phyloP scores from a whole-genome alignment of 2,329 filamentous ascomycete genomes.

The Neopestalotiopsis clavispora region DNA sequence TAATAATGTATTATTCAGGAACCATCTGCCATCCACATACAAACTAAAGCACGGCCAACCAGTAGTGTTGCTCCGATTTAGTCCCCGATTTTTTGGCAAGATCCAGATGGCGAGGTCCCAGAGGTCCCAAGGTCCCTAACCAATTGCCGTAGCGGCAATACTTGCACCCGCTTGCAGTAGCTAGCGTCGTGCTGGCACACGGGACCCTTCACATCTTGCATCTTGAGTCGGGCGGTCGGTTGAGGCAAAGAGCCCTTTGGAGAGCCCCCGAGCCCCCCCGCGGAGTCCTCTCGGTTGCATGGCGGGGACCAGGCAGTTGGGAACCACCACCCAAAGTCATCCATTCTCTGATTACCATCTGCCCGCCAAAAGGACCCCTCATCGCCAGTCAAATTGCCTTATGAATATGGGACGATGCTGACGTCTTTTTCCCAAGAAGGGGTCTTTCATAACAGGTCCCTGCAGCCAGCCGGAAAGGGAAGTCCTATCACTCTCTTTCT shows the following conservation, averaged over 20 bases:
- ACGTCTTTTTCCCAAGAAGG: neutral
- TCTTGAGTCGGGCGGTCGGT: neutral
- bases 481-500: neutral
- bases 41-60: neutral
- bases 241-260: neutral
- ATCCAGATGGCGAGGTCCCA: neutral
- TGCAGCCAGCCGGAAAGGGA: neutral
- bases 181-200: neutral
- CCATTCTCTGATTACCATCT: neutral
- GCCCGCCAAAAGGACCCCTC: neutral
- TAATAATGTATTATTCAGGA: neutral
- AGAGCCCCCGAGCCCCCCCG: too few species aligned
- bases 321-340: neutral
- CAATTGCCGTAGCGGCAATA: constrained; percentile 14
- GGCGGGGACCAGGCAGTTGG: neutral
- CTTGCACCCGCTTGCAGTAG: constrained; percentile 9
- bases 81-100: neutral
- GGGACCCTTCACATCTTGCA: neutral
- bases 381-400: neutral
- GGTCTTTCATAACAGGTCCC: neutral
- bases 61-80: neutral
- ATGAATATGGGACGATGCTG: neutral
- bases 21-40: neutral
- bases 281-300: neutral
- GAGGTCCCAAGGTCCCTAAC: neutral